phyloP scores from a whole-genome alignment of 352 stramenopile species.

The Phytopythium sindhum region DNA sequence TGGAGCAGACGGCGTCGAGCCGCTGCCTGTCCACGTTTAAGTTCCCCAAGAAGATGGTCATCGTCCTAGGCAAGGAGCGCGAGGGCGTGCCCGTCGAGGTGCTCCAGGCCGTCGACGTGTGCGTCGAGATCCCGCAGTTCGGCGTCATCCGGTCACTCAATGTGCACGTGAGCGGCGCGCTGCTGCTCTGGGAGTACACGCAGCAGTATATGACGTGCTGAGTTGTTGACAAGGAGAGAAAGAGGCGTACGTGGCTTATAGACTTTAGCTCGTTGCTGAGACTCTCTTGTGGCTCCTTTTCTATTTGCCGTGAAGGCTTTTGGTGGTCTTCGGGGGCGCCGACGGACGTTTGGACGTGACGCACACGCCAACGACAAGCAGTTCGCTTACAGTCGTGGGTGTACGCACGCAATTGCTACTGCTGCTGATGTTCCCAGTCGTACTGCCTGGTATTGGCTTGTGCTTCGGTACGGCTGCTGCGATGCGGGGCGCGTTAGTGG shows the following conservation, averaged over 20 bases:
- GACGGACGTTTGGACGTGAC: background rate
- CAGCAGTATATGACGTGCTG: slow-evolving; percentile 74
- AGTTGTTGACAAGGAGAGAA: slow-evolving; percentile 7
- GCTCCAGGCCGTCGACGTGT: slow-evolving; percentile 93
- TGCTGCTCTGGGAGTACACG: slow-evolving; percentile 96
- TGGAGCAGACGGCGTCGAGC: slow-evolving; percentile 94
- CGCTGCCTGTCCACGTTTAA: slow-evolving; percentile 74
- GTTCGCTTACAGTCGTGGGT: background rate
- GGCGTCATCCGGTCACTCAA: slow-evolving; percentile 97
- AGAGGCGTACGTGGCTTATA: background rate
- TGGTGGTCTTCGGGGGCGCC: background rate
- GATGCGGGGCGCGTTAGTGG: background rate
- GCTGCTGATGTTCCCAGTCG: background rate
- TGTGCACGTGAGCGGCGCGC: slow-evolving; percentile 95
- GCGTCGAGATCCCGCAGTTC: slow-evolving; percentile 97
- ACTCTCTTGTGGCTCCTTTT: background rate
- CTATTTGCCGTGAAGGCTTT: background rate
- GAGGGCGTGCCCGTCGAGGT: slow-evolving; percentile 95
- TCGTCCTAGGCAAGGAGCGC: slow-evolving; percentile 96
- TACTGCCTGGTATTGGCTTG: background rate
- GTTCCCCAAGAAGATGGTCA: slow-evolving; percentile 90
- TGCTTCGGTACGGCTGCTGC: background rate
- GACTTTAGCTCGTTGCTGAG: background rate
- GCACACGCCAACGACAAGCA: slow-evolving; percentile 1
- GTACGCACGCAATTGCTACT: background rate